Base-by-base conservation (phyloP, 2,329 filamentous ascomycete genomes). In the Aspergillus quadricinctus region DNA sequence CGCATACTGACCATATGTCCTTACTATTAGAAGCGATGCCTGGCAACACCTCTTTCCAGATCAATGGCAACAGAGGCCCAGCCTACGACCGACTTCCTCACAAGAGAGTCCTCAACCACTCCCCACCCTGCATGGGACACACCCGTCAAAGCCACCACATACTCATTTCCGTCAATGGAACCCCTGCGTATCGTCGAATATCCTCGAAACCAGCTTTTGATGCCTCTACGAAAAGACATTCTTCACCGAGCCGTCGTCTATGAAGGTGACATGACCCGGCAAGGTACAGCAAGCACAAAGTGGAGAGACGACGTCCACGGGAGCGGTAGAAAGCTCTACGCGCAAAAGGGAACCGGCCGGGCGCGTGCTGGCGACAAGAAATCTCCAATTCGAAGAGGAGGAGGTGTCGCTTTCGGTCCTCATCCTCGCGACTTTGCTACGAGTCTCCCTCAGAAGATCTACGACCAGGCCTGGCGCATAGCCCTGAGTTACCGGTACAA, bases 381-480 rank as follows among this genome's bases (percentile, higher is more conserved):
- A 75, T 91, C 86, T 48, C 94, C 94, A 2, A 83, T 95, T 73
- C 77, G 91, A 45, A 82, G 82, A 60, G 94, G 94, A 62, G 94
- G 94, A 75, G 93, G 92, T 75, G 93, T 95, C 66, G 80, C 86
- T 0, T 90, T 92, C 69, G 94, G 94, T n/a, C 94, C 94, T 28
- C 87, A 92, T 66, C 92, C 92, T 27, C 84, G 94, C 72, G 91
- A 97, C 77, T 99, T 99, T 71, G 84, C 85, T 58, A 95, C 92
- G 23, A 83, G 83, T 17, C 80, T 99, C 54, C 92, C 88, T 66
- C 83, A 83, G 70, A 97, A 97, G 79, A 85, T 96, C 49, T 99
- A 99, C 78, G 92, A 97, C 75, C 82, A 95, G 66, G 94, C 94
- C 9, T 97, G 91, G 90, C 86, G 94, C 70, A 97, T 89, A 46